phyloP scores from a whole-genome alignment of 1,139 yeast genomes.

The Yamadazyma trypodendri region DNA sequence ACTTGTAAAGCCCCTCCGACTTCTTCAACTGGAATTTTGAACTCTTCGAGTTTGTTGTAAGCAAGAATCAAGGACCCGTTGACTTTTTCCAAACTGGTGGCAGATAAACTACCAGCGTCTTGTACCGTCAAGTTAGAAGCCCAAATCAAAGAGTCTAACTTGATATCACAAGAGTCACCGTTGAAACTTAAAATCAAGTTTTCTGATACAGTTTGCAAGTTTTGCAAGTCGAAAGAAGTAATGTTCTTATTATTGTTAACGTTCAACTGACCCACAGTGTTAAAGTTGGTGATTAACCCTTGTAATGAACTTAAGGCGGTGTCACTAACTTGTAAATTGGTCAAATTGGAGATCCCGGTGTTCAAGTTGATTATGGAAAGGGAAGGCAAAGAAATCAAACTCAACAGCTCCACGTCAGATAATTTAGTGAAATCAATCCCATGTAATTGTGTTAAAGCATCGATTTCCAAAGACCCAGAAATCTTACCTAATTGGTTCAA shows the following conservation, averaged over 20 bases:
- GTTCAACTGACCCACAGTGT: slow-evolving; percentile 35
- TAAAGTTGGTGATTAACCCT: slow-evolving; percentile 34
- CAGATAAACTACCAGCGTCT: slow-evolving; percentile 35
- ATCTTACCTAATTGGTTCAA: slow-evolving; percentile 32
- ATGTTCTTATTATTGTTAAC: slow-evolving; percentile 49
- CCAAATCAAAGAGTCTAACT: slow-evolving; percentile 38
- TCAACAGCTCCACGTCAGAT: slow-evolving; percentile 29
- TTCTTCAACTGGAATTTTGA: slow-evolving; percentile 31
- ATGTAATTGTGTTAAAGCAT: slow-evolving; percentile 43
- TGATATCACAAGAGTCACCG: slow-evolving; percentile 41
- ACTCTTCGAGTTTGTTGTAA: slow-evolving; percentile 38
- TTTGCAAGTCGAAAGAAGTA: slow-evolving; percentile 34
- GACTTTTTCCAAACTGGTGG: slow-evolving; percentile 36
- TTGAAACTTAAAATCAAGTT: slow-evolving; percentile 44
- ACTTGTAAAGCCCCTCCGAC: slow-evolving; percentile 45
- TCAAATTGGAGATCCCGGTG: slow-evolving; percentile 35
- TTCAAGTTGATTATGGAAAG: slow-evolving; percentile 39
- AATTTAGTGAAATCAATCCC: slow-evolving; percentile 38
- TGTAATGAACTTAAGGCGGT: slow-evolving; percentile 42
- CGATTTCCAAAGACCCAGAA: slow-evolving; percentile 36
- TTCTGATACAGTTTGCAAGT: slow-evolving; percentile 34
- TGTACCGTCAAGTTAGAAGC: slow-evolving; percentile 48
- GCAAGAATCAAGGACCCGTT: slow-evolving; percentile 44
- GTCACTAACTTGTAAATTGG: slow-evolving; percentile 38
- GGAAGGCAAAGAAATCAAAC: slow-evolving; percentile 45